Evolutionary conservation across 164 flowering plant species (phyloP).

Genomic region (Vitis labrusca): DNA sequence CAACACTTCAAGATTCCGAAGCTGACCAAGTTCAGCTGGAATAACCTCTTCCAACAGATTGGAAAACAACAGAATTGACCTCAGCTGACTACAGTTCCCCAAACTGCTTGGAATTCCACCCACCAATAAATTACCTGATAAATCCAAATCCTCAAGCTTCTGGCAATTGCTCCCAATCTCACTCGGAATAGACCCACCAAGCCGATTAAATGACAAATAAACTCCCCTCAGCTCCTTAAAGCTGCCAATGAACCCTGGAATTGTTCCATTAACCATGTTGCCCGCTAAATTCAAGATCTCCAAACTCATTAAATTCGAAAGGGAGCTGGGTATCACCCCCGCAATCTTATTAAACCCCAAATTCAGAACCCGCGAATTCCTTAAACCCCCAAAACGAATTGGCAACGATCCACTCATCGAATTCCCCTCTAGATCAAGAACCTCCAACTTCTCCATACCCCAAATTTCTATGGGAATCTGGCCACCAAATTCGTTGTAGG

Average conservation of each 20-base stretch:
- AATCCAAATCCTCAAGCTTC: slow-evolving; percentile 68
- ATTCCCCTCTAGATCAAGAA: slow-evolving; percentile 68
- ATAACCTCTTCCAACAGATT: slow-evolving; percentile 56
- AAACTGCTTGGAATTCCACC: slow-evolving; percentile 57
- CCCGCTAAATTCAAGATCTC: slow-evolving; percentile 66
- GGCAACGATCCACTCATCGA: slow-evolving; percentile 39
- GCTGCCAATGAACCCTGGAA: slow-evolving; percentile 52
- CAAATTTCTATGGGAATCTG: slow-evolving; percentile 50
- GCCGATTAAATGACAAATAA: slow-evolving; percentile 60
- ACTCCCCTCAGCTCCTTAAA: slow-evolving; percentile 43
- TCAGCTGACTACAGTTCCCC: slow-evolving; percentile 55
- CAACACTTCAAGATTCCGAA: slow-evolving; percentile 45
- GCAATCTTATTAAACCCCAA: slow-evolving; percentile 47
- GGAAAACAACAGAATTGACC: slow-evolving; percentile 35
- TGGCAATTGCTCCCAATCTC: slow-evolving; percentile 59
- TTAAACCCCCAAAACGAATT: slow-evolving; percentile 24
- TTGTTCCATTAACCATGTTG: slow-evolving; percentile 51
- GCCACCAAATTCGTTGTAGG: slow-evolving; percentile 51
- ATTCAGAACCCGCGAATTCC: slow-evolving; percentile 47
- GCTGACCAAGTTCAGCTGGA: slow-evolving; percentile 51
- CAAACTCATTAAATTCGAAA: slow-evolving; percentile 28
- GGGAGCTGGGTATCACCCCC: slow-evolving; percentile 45
- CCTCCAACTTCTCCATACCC: slow-evolving; percentile 54
- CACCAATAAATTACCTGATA: slow-evolving; percentile 68
- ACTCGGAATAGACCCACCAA: slow-evolving; percentile 56